These are phyloP conservation scores for Knoxia roxburghii DNA, from an alignment of 257 asterid species.

Conservation along the genomic window DNA sequence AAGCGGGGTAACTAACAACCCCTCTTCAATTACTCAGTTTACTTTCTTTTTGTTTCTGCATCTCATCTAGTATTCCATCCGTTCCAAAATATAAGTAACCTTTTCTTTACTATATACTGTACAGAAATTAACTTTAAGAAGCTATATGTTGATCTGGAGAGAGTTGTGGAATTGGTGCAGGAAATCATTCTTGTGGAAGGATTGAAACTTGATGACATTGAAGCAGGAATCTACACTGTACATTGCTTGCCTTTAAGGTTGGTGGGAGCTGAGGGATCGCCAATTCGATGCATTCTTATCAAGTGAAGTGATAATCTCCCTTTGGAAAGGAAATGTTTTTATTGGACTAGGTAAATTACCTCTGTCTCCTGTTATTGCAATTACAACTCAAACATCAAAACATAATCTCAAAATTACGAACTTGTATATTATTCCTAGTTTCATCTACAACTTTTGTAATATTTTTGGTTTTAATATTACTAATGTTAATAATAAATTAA, in stretches of 20 bases:
- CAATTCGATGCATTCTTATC: slow-evolving; percentile 85
- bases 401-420: too few relatives aligned
- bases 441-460: too few relatives aligned
- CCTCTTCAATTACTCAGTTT: background rate
- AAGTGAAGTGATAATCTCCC: slow-evolving; percentile 27
- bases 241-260: slow-evolving; percentile 84
- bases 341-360: background rate
- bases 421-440: too few relatives aligned
- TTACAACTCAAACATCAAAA: too few relatives aligned
- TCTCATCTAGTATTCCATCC: background rate
- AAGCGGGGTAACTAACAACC: slow-evolving; percentile 61
- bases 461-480: too few relatives aligned
- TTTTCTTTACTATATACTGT: too few relatives aligned
- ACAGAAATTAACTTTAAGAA: background rate
- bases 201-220: slow-evolving; percentile 61
- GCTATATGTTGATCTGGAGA: background rate
- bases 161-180: slow-evolving; percentile 31
- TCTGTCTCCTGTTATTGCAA: too few relatives aligned
- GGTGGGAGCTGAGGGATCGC: slow-evolving; percentile 93
- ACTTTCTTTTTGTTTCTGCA: background rate
- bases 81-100: background rate
- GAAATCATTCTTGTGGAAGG: slow-evolving; percentile 92
- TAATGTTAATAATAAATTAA: too few relatives aligned
- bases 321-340: background rate
- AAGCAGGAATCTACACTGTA: slow-evolving; percentile 58